Evolutionary conservation across 2,329 filamentous ascomycete genomes (phyloP).

Genomic region (Diaporthe ampelina): DNA sequence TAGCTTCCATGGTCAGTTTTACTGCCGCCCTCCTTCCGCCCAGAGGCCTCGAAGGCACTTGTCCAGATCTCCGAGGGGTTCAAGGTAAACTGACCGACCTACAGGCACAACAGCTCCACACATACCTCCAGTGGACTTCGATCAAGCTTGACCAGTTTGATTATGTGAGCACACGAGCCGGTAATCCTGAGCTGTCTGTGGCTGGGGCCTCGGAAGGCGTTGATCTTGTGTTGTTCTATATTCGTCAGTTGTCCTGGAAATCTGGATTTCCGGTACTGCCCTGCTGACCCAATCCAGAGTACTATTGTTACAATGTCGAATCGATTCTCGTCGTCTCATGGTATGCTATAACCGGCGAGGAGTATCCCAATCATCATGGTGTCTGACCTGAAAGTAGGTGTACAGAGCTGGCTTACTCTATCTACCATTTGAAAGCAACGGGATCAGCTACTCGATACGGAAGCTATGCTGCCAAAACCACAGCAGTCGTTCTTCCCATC

Average conservation of each 20-base stretch:
- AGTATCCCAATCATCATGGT: neutral
- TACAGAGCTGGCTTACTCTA: constrained; percentile 52
- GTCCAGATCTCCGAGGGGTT: neutral
- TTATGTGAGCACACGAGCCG: constrained; percentile 51
- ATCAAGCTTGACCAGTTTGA: constrained; percentile 56
- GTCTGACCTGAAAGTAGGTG: constrained; percentile 49
- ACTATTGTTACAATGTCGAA: constrained; percentile 65
- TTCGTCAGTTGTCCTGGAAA: constrained; percentile 55
- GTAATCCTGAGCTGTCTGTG: constrained; percentile 58
- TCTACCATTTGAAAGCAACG: constrained; percentile 50
- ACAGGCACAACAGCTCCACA: constrained; percentile 56
- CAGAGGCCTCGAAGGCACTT: neutral
- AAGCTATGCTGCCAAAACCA: constrained; percentile 50
- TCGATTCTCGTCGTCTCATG: constrained; percentile 61
- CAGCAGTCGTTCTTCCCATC: constrained; percentile 53
- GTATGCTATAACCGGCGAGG: constrained; percentile 47
- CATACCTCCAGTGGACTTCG: constrained; percentile 55
- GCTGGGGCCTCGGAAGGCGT: constrained; percentile 56
- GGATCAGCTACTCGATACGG: constrained; percentile 43
- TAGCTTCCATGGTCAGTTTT: constrained; percentile 52
- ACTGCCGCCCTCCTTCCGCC: no score
- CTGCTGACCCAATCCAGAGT: constrained; percentile 54
- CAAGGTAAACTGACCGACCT: neutral
- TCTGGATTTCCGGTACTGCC: no score
- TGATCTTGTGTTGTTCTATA: constrained; percentile 61